phyloP scores from a whole-genome alignment of 208 protist species.

The Acanthamoeba royreba region DNA sequence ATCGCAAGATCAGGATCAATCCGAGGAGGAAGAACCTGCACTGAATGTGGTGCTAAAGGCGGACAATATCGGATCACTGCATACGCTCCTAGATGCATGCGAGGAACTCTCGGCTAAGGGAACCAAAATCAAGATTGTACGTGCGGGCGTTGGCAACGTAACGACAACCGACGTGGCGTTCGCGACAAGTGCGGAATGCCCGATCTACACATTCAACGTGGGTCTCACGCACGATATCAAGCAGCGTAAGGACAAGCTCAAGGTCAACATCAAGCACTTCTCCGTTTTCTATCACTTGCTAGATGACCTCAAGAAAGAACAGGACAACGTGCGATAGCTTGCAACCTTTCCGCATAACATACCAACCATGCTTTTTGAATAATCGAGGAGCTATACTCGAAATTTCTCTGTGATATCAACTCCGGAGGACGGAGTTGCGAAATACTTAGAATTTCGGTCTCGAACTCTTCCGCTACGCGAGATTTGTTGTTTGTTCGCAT shows the following conservation, averaged over 20 bases:
- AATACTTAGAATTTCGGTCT: too few species aligned
- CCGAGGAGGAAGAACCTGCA: background rate
- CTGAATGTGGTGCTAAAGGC: constrained; percentile 45
- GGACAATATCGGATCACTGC: constrained; percentile 42
- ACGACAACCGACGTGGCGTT: constrained; percentile 5
- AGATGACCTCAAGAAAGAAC: constrained; percentile 37
- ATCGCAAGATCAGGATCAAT: background rate
- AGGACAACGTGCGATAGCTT: background rate
- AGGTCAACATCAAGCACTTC: constrained; percentile 10
- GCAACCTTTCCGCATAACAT: background rate
- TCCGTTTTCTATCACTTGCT: constrained; percentile 42
- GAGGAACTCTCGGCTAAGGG: background rate
- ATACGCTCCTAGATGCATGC: constrained; percentile 41
- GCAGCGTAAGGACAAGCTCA: background rate
- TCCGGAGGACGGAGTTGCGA: too few species aligned
- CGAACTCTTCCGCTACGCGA: too few species aligned
- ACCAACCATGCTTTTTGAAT: background rate
- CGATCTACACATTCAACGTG: constrained; percentile 48
- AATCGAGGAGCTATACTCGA: too few species aligned
- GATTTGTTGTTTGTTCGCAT: too few species aligned
- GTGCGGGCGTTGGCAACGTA: constrained; percentile 35
- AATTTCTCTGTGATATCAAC: too few species aligned
- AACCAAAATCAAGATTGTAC: constrained; percentile 10
- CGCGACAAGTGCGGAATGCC: background rate
- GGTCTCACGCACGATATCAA: background rate